Evolutionary conservation across 257 asterid genomes (phyloP), one percentile per base, ranked within the genome.

Genomic region (Schizonepeta tenuifolia): DNA sequence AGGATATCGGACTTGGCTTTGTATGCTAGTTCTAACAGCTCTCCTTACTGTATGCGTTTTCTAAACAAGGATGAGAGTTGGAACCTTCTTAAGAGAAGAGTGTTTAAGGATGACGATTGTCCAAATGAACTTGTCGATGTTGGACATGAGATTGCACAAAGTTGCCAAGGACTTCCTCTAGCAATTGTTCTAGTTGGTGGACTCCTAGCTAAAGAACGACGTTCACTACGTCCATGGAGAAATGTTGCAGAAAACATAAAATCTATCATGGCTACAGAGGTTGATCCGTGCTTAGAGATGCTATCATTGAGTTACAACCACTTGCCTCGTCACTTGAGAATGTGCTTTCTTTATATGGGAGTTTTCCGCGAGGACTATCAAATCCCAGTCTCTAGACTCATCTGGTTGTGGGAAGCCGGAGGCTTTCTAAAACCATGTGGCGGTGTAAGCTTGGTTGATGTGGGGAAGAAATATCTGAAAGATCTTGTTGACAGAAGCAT

Each of bases 1-100:
- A 50, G 56, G 56, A 50, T 50, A 50, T 50, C 11, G 24, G 56
- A 50, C 24, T 17, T 50, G 20, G 56, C 56, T 49, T 6, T 49
- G 20, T 49, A 49, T 49, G 55, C 55, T 17, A 50, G 56, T 50
- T 50, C 56, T 50, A 50, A 50, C 56, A 13, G n/a, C 56, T 17
- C 56, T 50, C 26, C 56, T 50, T 50, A 44, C 51, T n/a, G 11
- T n/a, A 50, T 50, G 56, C 56, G 24, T 50, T 49, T 50, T 18
- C 56, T 50, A 5, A 50, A 17, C 56, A 50, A 50, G 0, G 24
- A 50, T 7, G 56, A 50, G 56, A 50, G 56, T 17, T 50, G 56
- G 56, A 50, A 17, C 7, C 56, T 50, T n/a, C 24, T 17, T 17
- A 9, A 50, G 56, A 50, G 56, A 50, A 2, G 51, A 4, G 51